Evolutionary conservation across 495 filamentous ascomycete species (phyloP), one percentile per base, ranked within the genome.

Genomic region (Cercophora samala): DNA sequence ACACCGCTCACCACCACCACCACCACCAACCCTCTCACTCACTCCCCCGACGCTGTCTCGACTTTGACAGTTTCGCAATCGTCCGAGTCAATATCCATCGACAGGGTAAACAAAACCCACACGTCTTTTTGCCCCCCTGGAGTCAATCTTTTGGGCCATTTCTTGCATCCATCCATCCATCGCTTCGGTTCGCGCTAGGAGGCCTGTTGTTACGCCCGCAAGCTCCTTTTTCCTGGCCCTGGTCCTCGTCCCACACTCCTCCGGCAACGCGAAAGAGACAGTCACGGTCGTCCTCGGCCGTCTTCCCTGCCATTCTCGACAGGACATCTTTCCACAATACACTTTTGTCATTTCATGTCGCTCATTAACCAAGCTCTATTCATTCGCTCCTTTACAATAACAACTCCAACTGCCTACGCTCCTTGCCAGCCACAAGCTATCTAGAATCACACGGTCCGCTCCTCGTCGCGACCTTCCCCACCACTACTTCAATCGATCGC

Each of bases 361-460:
- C 70, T 76, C 74, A 37, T 77, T 75, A 68, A 64, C 60, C 60
- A 71, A 70, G 42, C 53, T 68, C 68, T 46, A 69, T 72, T 73
- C 74, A 73, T 77, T 73, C 75, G 63, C 70, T 77, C 74, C 67
- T 75, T 77, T 72, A 22, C 37, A 37, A 26, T 46, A 56, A 26
- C 55, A 29, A 63, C 53, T 63, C 66, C 65, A 65, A 58, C 69
- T 71, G 58, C 63, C 65, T 67, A 65, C 68, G 59, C 65, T 70
- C 68, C 51, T 72, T 72, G 62, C 53, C 32, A 46, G 19, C 11
- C 13, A 32, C 32, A 58, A 66, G 60, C 56, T 51, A 53, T 46
- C 37, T 46, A 46, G 15, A 46, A 54, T 54, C 42, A 62, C 66
- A 65, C 19, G n/a, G 55, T 72, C 63, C 46, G 65, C 60, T 62